Evolutionary conservation across 176 grass and related monocot genomes (phyloP).

Genomic region (Phyllostachys edulis): DNA sequence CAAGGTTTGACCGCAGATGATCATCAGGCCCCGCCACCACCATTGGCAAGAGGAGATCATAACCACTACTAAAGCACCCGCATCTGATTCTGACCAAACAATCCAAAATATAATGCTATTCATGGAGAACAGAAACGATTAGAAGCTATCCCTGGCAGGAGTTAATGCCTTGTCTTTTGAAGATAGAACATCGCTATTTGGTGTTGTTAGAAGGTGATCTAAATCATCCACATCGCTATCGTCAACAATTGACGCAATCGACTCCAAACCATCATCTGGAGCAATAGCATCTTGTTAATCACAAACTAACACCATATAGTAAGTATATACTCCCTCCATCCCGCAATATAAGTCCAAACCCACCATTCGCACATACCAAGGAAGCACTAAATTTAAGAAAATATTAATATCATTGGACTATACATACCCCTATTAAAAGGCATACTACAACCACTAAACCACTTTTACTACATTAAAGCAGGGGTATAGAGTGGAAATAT

Average conservation of each 20-base stretch:
- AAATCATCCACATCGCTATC: constrained; percentile 50
- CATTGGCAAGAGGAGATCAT: neutral
- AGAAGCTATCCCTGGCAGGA: constrained; percentile 47
- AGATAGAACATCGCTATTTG: constrained; percentile 59
- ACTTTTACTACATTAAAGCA: no score
- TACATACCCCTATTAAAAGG: no score
- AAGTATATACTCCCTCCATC: neutral
- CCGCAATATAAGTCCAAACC: no score
- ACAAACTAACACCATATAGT: neutral
- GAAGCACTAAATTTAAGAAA: no score
- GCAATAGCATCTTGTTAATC: constrained; percentile 6
- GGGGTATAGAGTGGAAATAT: no score
- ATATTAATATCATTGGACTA: no score
- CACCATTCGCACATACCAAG: no score
- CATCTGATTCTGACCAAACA: constrained; percentile 4
- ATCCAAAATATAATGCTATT: neutral
- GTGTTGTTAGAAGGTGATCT: constrained; percentile 64
- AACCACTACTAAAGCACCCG: neutral
- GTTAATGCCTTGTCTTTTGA: constrained; percentile 57
- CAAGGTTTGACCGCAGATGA: neutral
- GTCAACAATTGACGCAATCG: constrained; percentile 49
- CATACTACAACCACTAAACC: no score
- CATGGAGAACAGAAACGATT: constrained; percentile 3
- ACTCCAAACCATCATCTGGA: constrained; percentile 74
- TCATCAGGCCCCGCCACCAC: neutral